phyloP scores from a whole-genome alignment of 1,284 basidiomycete genomes.

The Takashimella tepidaria region DNA sequence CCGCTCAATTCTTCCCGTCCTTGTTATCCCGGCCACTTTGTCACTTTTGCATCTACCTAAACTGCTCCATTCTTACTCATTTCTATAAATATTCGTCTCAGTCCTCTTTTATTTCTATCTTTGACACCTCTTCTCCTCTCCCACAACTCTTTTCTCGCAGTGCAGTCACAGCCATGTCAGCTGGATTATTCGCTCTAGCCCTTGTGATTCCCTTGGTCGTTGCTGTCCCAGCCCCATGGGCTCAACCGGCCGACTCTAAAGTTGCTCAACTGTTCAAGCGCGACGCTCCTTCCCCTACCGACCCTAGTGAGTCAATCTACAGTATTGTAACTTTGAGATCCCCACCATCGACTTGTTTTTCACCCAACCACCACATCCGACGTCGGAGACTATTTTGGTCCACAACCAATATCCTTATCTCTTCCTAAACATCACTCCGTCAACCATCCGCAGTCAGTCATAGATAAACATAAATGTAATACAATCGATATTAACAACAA shows the following conservation, averaged over 20 bases:
- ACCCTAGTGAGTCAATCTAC: conserved; percentile 12
- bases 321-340: no score
- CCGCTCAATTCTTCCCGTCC: no score
- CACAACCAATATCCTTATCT: neutral
- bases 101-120: neutral
- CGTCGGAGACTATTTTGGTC: no score
- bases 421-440: neutral
- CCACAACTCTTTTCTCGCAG: neutral
- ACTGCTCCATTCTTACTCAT: no score
- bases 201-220: conserved; percentile 4
- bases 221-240: conserved; percentile 6
- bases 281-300: conserved; percentile 7
- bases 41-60: no score
- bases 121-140: conserved; percentile 6
- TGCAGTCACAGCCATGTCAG: neutral
- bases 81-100: no score
- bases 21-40: no score
- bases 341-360: no score
- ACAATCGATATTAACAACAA: no score
- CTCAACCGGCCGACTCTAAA: conserved; percentile 12
- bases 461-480: no score
- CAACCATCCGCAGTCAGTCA: neutral
- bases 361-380: no score
- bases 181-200: conserved; percentile 2
- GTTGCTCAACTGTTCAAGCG: conserved; percentile 23